phyloP scores from a whole-genome alignment of 2,329 filamentous ascomycete species.

The Whalleya microplaca region DNA sequence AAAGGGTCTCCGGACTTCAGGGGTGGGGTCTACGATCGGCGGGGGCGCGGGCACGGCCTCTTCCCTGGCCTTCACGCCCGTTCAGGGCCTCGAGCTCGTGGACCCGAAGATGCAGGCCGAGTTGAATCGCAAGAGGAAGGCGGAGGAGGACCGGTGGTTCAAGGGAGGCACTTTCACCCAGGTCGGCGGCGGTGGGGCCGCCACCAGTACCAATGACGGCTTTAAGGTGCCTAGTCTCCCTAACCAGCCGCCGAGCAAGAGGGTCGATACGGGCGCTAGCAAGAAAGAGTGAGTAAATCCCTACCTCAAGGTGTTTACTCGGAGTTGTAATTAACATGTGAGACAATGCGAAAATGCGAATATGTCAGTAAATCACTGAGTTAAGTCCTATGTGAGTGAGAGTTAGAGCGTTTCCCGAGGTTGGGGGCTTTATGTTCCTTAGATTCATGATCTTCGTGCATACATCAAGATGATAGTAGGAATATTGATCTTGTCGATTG shows the following conservation, averaged over 20 bases:
- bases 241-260: slow-evolving; percentile 73
- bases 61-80: slow-evolving; percentile 89
- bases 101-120: slow-evolving; percentile 91
- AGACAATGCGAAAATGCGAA: background rate
- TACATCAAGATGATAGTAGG: background rate
- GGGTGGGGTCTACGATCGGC: slow-evolving; percentile 74
- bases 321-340: background rate
- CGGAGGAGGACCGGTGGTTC: slow-evolving; percentile 95
- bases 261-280: slow-evolving; percentile 64
- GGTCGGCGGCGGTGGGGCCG: slow-evolving; percentile 56
- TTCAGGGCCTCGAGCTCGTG: slow-evolving; percentile 92
- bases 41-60: slow-evolving; percentile 76
- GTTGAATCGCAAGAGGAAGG: slow-evolving; percentile 86
- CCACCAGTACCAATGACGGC: slow-evolving; percentile 51
- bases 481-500: background rate
- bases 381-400: background rate
- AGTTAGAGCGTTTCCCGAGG: background rate
- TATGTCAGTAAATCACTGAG: background rate
- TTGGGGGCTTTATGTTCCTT: background rate
- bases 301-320: slow-evolving; percentile 17
- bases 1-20: slow-evolving; percentile 78
- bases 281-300: slow-evolving; percentile 48
- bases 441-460: background rate
- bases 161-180: slow-evolving; percentile 97
- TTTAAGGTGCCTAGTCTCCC: slow-evolving; percentile 87